A percentile compares a stretch with the other conserved stretches of the same genome.
Evolutionary conservation across 2,329 filamentous ascomycete genomes (phyloP).

Genomic region (Colletotrichum tropicale): DNA sequence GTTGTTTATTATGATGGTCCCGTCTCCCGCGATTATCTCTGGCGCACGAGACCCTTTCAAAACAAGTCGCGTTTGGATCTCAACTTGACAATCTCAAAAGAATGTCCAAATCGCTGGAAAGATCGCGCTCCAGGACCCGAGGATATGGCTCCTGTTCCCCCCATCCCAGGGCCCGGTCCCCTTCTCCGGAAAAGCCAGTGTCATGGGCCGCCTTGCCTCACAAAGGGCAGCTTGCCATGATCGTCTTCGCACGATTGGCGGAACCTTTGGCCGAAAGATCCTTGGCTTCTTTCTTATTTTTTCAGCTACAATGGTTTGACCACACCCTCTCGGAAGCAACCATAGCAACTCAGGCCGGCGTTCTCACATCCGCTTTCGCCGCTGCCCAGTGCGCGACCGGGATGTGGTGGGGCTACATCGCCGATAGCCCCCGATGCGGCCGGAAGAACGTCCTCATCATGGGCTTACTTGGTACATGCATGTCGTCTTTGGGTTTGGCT

Average conservation of each 20-base stretch:
- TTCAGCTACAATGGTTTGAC: constrained; percentile 22
- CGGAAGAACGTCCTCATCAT: constrained; percentile 24
- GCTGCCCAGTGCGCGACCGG: constrained; percentile 24
- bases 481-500: constrained; percentile 73
- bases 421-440: constrained; percentile 18
- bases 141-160: background rate
- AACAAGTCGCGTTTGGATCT: background rate
- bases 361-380: constrained; percentile 23
- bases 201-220: constrained; percentile 25
- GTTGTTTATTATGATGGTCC: background rate
- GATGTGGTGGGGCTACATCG: constrained; percentile 23
- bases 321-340: background rate
- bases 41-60: background rate
- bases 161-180: background rate
- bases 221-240: constrained; percentile 28
- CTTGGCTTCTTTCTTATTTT: constrained; percentile 25
- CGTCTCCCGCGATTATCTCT: background rate
- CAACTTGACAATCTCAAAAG: background rate
- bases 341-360: constrained; percentile 23
- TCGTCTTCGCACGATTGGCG: constrained; percentile 29
- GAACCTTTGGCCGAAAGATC: constrained; percentile 30
- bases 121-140: background rate
- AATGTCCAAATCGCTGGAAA: background rate
- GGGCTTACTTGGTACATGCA: constrained; percentile 47
- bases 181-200: background rate